Evolutionary conservation across 805 yeast genomes (phyloP).

Genomic region (Candida odintsovae): DNA sequence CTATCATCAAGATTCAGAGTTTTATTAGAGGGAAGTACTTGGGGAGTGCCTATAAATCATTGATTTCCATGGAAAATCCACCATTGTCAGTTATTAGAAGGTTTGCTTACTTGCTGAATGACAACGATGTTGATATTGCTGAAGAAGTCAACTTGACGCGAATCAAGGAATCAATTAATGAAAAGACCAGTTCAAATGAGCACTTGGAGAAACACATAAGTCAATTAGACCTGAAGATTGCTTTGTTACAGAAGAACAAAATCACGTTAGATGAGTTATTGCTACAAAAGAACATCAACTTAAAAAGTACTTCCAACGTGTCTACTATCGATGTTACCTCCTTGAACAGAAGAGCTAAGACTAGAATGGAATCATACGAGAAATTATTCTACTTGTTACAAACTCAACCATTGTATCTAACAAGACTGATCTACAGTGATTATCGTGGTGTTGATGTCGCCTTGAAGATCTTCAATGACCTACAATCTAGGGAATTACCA

Average conservation of each 20-base stretch:
- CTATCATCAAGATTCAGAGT: constrained; percentile 70
- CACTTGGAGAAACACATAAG: constrained; percentile 68
- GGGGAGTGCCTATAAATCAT: constrained; percentile 65
- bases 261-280: constrained; percentile 69
- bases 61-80: constrained; percentile 69
- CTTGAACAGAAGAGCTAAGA: constrained; percentile 30
- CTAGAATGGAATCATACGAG: constrained; percentile 63
- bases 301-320: constrained; percentile 3
- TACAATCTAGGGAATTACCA: constrained; percentile 23
- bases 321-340: constrained; percentile 22
- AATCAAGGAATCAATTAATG: constrained; percentile 61
- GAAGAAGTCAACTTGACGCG: constrained; percentile 67
- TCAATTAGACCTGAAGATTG: constrained; percentile 71
- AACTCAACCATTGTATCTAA: constrained; percentile 71
- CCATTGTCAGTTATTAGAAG: constrained; percentile 69
- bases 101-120: constrained; percentile 71
- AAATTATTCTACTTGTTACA: constrained; percentile 78
- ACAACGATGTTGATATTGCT: constrained; percentile 65
- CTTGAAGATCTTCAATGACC: constrained; percentile 20
- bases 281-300: constrained; percentile 31
- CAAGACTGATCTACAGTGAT: constrained; percentile 41
- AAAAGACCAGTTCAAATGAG: constrained; percentile 65
- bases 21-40: constrained; percentile 61
- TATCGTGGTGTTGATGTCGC: constrained; percentile 24
- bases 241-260: constrained; percentile 71